Conservation (phyloP, 169 alveolate genomes). For the Plasmodium vinckei region DNA sequence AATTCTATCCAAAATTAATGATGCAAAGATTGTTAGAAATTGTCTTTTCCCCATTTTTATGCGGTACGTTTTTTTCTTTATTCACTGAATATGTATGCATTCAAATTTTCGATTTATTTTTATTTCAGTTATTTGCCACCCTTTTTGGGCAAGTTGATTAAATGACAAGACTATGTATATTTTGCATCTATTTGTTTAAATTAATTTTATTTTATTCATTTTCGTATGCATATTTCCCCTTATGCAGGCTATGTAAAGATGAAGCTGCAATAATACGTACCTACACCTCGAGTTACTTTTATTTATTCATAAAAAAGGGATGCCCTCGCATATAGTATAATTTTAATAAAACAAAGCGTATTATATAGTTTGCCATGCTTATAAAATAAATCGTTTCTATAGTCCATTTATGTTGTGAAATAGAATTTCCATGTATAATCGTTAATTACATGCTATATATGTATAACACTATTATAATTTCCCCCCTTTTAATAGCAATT, state of each 20-base stretch:
- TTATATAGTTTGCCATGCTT: not conserved
- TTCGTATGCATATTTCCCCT: not conserved
- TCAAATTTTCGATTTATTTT: too few relatives aligned
- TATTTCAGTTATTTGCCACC: not conserved
- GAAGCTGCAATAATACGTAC: constrained; percentile 54
- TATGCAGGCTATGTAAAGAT: constrained; percentile 63
- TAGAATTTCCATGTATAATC: not conserved
- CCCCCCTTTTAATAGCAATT: constrained; percentile 36
- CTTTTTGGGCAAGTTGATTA: not conserved
- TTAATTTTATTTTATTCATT: not conserved
- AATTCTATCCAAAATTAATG: constrained; percentile 11
- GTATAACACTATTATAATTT: not conserved
- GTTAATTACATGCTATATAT: not conserved
- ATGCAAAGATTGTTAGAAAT: constrained; percentile 19
- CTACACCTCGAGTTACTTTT: constrained; percentile 56
- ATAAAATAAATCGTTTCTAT: too few relatives aligned
- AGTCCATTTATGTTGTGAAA: too few relatives aligned
- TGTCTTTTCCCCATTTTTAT: constrained; percentile 41
- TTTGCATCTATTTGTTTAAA: not conserved
- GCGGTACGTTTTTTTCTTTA: constrained; percentile 9
- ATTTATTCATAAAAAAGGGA: constrained; percentile 47
- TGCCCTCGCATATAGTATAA: constrained; percentile 61
- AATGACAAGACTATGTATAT: not conserved
- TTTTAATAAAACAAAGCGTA: not conserved
- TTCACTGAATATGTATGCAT: not conserved